phyloP scores from a whole-genome alignment of 176 grass and related monocot species.

The Canna indica region DNA sequence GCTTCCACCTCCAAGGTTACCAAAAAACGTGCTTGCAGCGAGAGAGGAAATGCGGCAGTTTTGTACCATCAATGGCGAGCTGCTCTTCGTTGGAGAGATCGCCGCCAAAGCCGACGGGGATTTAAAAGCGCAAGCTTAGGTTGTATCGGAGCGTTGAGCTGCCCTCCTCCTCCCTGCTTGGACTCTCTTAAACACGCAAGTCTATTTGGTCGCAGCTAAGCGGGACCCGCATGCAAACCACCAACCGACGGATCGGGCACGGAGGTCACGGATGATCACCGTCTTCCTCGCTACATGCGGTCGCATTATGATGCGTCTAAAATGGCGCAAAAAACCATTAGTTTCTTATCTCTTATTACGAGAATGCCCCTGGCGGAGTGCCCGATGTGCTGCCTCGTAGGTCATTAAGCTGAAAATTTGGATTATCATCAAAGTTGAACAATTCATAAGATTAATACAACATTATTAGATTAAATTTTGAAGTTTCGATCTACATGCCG shows the following conservation, averaged over 20 bases:
- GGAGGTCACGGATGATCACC: background rate
- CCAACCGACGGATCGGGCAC: background rate
- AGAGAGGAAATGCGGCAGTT: background rate
- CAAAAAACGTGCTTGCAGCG: background rate
- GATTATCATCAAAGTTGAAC: too few species aligned
- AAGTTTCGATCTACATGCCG: too few species aligned
- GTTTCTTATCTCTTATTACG: background rate
- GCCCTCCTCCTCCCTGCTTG: background rate
- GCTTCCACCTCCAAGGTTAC: background rate
- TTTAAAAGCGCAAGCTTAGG: background rate
- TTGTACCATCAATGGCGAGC: background rate
- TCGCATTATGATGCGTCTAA: background rate
- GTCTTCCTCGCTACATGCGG: background rate
- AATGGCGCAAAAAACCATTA: background rate
- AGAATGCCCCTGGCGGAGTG: background rate
- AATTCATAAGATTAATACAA: too few species aligned
- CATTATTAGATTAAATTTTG: too few species aligned
- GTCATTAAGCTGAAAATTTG: too few species aligned
- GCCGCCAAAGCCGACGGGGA: background rate
- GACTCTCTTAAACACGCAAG: background rate
- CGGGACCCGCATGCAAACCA: background rate
- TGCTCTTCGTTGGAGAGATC: background rate
- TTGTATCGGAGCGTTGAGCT: background rate
- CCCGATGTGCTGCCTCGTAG: too few species aligned
- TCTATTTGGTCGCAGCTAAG: background rate